Conservation (phyloP, 2,329 filamentous ascomycete genomes). For the Fonsecaea multimorphosa region DNA sequence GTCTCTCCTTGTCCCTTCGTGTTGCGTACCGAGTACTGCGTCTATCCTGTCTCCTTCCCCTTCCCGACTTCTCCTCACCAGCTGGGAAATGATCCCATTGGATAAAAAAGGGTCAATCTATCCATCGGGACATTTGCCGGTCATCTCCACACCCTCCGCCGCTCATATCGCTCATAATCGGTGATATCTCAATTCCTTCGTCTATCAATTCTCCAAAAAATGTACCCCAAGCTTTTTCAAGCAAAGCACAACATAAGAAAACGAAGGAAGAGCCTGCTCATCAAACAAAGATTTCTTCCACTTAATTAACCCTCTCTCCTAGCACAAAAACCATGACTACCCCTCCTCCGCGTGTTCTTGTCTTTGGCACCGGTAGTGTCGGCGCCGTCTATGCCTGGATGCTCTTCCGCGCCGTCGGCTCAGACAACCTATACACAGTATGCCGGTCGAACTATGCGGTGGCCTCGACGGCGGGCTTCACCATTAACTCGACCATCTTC, state of each 20-base stretch:
- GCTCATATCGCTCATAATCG: not conserved
- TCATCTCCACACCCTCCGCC: conserved; percentile 2
- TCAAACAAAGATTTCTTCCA: not conserved
- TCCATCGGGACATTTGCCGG: conserved; percentile 3
- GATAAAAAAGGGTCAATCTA: not conserved
- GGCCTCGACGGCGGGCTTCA: conserved; percentile 41
- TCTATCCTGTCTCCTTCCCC: too few relatives aligned
- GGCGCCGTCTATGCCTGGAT: conserved; percentile 44
- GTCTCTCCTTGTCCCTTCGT: not conserved
- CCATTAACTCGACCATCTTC: conserved; percentile 40
- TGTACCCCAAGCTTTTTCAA: not conserved
- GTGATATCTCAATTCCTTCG: not conserved
- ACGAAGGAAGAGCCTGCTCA: not conserved
- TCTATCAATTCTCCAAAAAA: not conserved
- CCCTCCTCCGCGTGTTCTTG: conserved; percentile 41
- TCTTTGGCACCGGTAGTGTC: conserved; percentile 45
- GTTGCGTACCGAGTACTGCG: too few relatives aligned
- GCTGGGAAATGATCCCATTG: not conserved
- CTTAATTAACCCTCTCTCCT: conserved; percentile 8
- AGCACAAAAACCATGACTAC: conserved; percentile 23
- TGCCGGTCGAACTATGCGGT: conserved; percentile 45
- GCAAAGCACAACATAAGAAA: not conserved
- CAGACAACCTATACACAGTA: conserved; percentile 42
- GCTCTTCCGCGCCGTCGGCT: conserved; percentile 39
- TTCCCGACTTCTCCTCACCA: not conserved